Percentiles rank a stretch among this genome's conserved stretches.
Evolutionary conservation across 108 stramenopile genomes (phyloP).

Genomic region (Fragilaria crotonensis): DNA sequence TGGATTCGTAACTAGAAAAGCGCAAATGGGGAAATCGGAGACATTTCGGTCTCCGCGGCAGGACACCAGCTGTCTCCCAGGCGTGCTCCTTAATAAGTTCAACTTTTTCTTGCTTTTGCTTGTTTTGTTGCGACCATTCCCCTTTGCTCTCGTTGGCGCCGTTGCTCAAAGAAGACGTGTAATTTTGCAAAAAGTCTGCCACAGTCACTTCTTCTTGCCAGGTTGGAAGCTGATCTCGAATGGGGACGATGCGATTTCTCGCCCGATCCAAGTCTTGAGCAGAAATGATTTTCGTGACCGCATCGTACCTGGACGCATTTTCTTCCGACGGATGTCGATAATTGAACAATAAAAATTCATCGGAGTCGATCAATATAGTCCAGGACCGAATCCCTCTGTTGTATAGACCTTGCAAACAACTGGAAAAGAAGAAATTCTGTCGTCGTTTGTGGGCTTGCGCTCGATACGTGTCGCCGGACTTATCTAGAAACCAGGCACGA

Average conservation of each 20-base stretch:
- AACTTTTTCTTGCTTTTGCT: background rate
- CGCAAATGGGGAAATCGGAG: background rate
- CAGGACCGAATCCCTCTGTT: constrained; percentile 18
- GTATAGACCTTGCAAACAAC: constrained; percentile 31
- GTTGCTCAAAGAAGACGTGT: background rate
- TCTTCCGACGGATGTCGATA: background rate
- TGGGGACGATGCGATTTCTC: background rate
- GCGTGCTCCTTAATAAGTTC: background rate
- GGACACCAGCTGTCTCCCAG: background rate
- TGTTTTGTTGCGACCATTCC: background rate
- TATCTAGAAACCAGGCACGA: constrained; percentile 4
- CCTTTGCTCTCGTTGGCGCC: background rate
- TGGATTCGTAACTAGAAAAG: background rate
- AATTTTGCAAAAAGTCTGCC: background rate
- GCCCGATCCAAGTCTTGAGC: background rate
- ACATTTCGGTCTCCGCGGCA: background rate
- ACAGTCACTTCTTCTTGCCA: background rate
- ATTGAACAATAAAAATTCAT: constrained; percentile 39
- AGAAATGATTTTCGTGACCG: background rate
- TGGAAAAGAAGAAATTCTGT: constrained; percentile 40
- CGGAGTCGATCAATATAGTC: constrained; percentile 45
- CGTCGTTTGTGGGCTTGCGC: constrained; percentile 23
- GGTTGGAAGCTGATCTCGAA: background rate
- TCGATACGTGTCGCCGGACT: background rate
- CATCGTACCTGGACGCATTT: background rate